phyloP scores from a whole-genome alignment of 225 moss, liverwort and hornwort genomes.

The Bryoerythrophyllum caledonicum region DNA sequence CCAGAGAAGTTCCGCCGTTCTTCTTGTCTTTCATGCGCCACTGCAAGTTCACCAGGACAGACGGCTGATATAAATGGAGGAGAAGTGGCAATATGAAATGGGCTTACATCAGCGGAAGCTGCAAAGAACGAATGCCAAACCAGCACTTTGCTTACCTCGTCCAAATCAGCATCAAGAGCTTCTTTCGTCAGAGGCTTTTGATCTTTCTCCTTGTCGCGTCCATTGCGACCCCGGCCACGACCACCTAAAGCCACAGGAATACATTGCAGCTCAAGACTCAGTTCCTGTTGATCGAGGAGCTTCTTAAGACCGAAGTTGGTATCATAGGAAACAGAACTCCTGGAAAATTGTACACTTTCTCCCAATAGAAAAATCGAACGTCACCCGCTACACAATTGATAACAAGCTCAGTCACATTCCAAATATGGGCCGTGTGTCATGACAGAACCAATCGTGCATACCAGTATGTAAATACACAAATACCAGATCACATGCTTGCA shows the following conservation, averaged over 20 bases:
- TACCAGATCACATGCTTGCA: not conserved
- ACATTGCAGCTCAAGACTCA: conserved; percentile 29
- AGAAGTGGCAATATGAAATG: not conserved
- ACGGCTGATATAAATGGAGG: not conserved
- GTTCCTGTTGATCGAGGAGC: conserved; percentile 15
- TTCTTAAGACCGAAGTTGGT: not conserved
- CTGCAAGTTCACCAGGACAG: conserved; percentile 32
- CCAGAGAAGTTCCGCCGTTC: conserved; percentile 71
- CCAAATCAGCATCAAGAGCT: conserved; percentile 80
- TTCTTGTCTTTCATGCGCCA: conserved; percentile 93
- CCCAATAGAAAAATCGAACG: not conserved
- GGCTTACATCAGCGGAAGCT: too few relatives aligned
- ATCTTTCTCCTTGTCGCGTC: conserved; percentile 49
- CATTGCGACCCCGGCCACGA: conserved; percentile 49
- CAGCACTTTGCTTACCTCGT: conserved; percentile 37
- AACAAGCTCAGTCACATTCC: not conserved
- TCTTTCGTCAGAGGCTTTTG: conserved; percentile 78
- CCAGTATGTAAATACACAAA: not conserved
- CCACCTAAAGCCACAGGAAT: conserved; percentile 45
- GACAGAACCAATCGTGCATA: conserved; percentile 1
- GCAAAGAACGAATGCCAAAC: conserved; percentile 1
- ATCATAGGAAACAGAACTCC: conserved; percentile 15
- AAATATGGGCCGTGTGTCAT: not conserved
- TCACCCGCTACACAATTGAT: not conserved
- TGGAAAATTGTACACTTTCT: not conserved